phyloP scores from a whole-genome alignment of 2,329 filamentous ascomycete species.

The Paracamarosporium sp. region DNA sequence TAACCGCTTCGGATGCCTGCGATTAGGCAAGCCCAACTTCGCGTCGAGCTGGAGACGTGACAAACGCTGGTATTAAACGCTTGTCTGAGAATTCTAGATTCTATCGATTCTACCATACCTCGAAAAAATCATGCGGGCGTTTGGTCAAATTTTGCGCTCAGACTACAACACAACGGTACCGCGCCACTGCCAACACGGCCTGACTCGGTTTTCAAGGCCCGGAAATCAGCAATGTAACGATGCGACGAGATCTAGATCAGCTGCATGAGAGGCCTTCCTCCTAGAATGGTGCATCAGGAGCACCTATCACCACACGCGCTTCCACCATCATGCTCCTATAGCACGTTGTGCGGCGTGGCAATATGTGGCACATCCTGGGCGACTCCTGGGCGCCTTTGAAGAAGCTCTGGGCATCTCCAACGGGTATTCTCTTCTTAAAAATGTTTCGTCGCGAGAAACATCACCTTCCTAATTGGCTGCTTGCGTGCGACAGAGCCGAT shows the following conservation, averaged over 20 bases:
- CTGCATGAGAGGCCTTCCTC: background rate
- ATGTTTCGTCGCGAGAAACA: background rate
- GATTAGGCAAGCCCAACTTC: too few relatives aligned
- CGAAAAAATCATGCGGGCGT: background rate
- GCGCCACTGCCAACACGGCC: background rate
- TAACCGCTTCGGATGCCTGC: too few relatives aligned
- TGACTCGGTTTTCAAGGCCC: background rate
- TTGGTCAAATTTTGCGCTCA: background rate
- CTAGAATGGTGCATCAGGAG: background rate
- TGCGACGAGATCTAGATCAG: background rate
- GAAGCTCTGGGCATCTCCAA: background rate
- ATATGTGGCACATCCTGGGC: background rate
- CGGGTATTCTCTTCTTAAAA: background rate
- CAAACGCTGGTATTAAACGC: too few relatives aligned
- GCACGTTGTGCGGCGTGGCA: background rate
- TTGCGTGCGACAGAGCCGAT: slow-evolving; percentile 7
- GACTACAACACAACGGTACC: background rate
- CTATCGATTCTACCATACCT: background rate
- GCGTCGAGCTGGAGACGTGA: too few relatives aligned
- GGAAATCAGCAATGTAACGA: background rate
- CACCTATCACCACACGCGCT: background rate
- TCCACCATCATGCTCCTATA: background rate
- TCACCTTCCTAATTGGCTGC: slow-evolving; percentile 8
- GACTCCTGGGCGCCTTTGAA: background rate
- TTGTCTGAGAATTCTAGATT: too few relatives aligned